Evolutionary conservation across 179 eudicot genomes (phyloP).

Genomic region (Carnegiea gigantea): DNA sequence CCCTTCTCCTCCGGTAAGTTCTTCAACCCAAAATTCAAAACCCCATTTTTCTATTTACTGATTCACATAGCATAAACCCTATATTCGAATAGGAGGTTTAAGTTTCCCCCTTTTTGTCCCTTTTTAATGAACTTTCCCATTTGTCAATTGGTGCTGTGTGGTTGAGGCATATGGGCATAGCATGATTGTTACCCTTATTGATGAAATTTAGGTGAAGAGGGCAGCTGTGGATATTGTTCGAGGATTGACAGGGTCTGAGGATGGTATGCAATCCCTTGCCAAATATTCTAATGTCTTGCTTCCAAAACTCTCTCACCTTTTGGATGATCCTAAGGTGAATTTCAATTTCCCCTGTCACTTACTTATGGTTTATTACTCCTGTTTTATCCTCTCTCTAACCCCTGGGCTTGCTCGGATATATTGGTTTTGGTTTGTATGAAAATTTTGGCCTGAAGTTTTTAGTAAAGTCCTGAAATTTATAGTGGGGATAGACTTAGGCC

Average conservation of each 20-base stretch:
- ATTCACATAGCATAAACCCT: constrained; percentile 7
- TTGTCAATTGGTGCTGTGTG: not conserved
- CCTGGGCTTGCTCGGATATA: not conserved
- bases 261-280: constrained; percentile 70
- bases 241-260: constrained; percentile 87
- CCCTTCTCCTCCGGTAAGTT: constrained; percentile 77
- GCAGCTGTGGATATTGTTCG: constrained; percentile 91
- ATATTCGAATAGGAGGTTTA: not conserved
- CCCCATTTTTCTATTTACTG: not conserved
- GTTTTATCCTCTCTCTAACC: not conserved
- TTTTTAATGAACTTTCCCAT: not conserved
- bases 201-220: constrained; percentile 60
- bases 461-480: not conserved
- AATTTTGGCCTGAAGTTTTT: not conserved
- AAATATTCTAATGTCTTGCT: constrained; percentile 50
- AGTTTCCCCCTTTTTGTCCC: not conserved
- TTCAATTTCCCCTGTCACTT: not conserved
- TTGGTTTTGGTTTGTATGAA: too few species aligned
- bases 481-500: too few species aligned
- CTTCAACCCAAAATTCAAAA: not conserved
- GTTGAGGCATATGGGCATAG: not conserved
- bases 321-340: constrained; percentile 74
- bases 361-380: not conserved
- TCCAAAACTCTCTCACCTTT: constrained; percentile 53
- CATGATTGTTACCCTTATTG: not conserved